Evolutionary conservation across 148 eudicot genomes (phyloP), one percentile per base, ranked within the genome.

Genomic region (Chenopodium formosanum): DNA sequence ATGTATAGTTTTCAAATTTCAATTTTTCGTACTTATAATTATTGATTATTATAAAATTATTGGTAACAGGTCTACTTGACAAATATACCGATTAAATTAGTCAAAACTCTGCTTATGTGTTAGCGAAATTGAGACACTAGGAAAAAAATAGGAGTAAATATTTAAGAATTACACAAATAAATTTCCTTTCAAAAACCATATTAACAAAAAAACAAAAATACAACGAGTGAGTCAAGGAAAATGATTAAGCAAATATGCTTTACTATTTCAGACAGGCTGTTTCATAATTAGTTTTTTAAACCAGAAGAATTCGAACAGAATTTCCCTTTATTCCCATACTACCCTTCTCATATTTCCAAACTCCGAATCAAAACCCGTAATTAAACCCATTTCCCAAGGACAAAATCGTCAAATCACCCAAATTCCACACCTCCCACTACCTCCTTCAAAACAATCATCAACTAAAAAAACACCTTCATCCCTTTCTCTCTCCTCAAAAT

Each of bases 261-360:
- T 25, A 60, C 73, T 4, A 22, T 81, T 68, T 81, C 67, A 52
- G 72, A 81, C 83, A 81, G 83, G 37, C 65, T 74, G 78, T 63
- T 50, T 22, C 44, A 73, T 40, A 62, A 34, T 72, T 23, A 22
- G 27, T 7, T 8, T 53, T 34, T 44, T 31, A 63, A 79, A 68
- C 40, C 46, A 5, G 11, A 70, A 34, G 11, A 34, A 68, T 6
- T 16, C 1, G 12, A 70, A 70, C 73, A 17, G 12, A 34, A 70
- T 20, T 70, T 29, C 5, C 9, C 25, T 4, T 29, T 13, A n/a
- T 81, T 52, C 74, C 83, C 16, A 74, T 4, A 47, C 34, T 11
- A 81, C 74, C 79, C 83, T 47, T 20, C 46, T 48, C 44, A 13
- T 19, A 22, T 29, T 29, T 29, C 50, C 20, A 19, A 29, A 32